Evolutionary conservation across 148 eudicot genomes (phyloP), one percentile per base, ranked within the genome.

Genomic region (Spergularia marina): DNA sequence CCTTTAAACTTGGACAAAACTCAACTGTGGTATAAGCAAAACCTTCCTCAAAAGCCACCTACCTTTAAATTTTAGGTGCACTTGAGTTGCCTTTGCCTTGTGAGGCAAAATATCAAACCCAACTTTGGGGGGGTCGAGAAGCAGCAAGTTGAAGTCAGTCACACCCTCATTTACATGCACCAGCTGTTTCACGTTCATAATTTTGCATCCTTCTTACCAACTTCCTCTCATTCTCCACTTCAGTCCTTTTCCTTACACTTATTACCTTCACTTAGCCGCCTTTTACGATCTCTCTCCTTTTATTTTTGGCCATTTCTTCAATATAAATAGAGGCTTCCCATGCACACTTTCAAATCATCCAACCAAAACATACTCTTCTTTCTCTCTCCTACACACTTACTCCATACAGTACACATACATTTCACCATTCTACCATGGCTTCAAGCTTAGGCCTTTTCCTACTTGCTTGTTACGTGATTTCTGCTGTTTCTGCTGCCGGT

Each of bases 241-340:
- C 12, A 12, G n/a, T n/a, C 55, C 1, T 23, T 12, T 16, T 51
- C 34, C 30, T n/a, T 0, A 44, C 36, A 44, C 49, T 44, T 9
- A 44, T 66, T 30, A 53, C 72, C 82, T 75, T 75, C 75, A 69
- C 14, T 44, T 16, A 70, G 78, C 78, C 71, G 71, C 78, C 82
- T 74, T 54, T 64, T 70, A 74, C 23, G 57, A 63, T 30, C 36
- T 62, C 4, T 62, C 30, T 63, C 70, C 70, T 64, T 6, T 69
- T 10, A 14, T 20, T 60, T n/a, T 30, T 30, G 36, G 36, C 36
- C 0, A n/a, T 60, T 34, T 47, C n/a, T n/a, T 53, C 67, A 18
- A 10, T 79, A 80, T 80, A 80, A 41, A 70, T 75, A 70, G 66
- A 6, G 8, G 20, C 39, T 21, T 23, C 14, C 71, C 78, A 70